Base-by-base conservation (phyloP, 2,329 filamentous ascomycete species). In the Monascus ruber region DNA sequence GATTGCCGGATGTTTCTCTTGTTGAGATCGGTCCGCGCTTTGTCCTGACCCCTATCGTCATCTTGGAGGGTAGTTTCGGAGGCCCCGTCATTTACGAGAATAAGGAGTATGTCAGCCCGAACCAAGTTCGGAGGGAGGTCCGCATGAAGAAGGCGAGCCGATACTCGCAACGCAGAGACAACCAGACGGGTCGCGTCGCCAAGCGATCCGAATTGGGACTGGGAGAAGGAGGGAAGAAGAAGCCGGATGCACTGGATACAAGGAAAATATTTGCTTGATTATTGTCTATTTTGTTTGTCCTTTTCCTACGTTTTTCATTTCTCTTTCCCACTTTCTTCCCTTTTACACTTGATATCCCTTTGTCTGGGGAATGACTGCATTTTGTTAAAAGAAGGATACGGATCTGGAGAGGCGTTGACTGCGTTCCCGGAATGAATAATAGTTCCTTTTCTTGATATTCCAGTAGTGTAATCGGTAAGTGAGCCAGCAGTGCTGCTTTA, bases 71-170 rank as follows among this genome's bases (percentile, higher is more conserved):
- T 33, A 88, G 84, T 44, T 96, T 98, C 52, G 89, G 89, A 39
- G 91, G 91, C 0, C 89, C 91, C 3, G 86, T 96, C 48, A 93
- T 98, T 56, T 98, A 94, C 67, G 86, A 96, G 71, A 96, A 96
- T 70, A 91, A 86, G 72, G 83, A 94, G 62, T 98, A 94, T 54
- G 85, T 98, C 39, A 91, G 83, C 50, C 91, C 91, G 6, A 98
- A 98, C 75, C 85, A 95, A 66, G 78, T 96, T 47, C 75, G 91
- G 49, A 73, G 85, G 32, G 91, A 96, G 47, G 63, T 94, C 50
- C 73, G 85, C 51, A 71, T 77, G 63, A 71, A 75, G 50, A 87
- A 85, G 70, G 85, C 88, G 0, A 75, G 77, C 36, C 78, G 78
- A 50, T 89, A 93, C 67, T 84, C 85, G 49, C 72, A 74, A 40